Conservation (phyloP, 2,329 filamentous ascomycete species). For the Phialemoniopsis sp. region DNA sequence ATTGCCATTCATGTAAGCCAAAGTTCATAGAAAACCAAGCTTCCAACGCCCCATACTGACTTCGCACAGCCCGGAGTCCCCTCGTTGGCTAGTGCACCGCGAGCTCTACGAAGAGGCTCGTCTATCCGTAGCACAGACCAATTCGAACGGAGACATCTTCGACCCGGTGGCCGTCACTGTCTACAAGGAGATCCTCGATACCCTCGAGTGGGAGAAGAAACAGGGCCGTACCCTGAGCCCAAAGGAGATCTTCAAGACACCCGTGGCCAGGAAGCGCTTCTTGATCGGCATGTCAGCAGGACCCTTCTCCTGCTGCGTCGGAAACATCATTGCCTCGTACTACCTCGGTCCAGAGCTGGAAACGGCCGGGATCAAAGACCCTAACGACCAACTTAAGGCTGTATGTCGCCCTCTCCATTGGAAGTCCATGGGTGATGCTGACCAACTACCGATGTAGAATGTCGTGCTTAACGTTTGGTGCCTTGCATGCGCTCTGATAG, state of each 20-base stretch:
- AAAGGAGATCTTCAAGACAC: slow-evolving; percentile 27
- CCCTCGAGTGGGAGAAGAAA: slow-evolving; percentile 38
- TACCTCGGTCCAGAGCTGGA: slow-evolving; percentile 36
- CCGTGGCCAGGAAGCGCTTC: slow-evolving; percentile 27
- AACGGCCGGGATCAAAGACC: slow-evolving; percentile 39
- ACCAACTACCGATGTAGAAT: slow-evolving; percentile 21
- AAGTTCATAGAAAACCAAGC: neutral
- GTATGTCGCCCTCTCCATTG: slow-evolving; percentile 16
- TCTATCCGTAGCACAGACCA: slow-evolving; percentile 33
- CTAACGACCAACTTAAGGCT: slow-evolving; percentile 34
- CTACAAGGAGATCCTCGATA: slow-evolving; percentile 42
- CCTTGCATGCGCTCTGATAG: slow-evolving; percentile 31
- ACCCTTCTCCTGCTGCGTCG: slow-evolving; percentile 6
- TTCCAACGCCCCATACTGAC: neutral
- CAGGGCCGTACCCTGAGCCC: slow-evolving; percentile 25
- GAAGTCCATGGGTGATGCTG: too few species aligned
- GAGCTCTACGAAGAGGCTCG: slow-evolving; percentile 35
- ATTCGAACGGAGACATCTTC: slow-evolving; percentile 34
- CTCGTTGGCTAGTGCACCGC: slow-evolving; percentile 39
- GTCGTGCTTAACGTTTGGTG: slow-evolving; percentile 49
- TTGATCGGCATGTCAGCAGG: slow-evolving; percentile 27
- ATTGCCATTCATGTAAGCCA: slow-evolving; percentile 25
- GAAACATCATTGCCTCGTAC: slow-evolving; percentile 34
- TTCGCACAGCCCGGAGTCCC: slow-evolving; percentile 32
- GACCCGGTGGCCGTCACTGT: slow-evolving; percentile 31